Evolutionary conservation across 495 filamentous ascomycete genomes (phyloP), one percentile per base, ranked within the genome.

Genomic region (Aspergillus mulundensis): DNA sequence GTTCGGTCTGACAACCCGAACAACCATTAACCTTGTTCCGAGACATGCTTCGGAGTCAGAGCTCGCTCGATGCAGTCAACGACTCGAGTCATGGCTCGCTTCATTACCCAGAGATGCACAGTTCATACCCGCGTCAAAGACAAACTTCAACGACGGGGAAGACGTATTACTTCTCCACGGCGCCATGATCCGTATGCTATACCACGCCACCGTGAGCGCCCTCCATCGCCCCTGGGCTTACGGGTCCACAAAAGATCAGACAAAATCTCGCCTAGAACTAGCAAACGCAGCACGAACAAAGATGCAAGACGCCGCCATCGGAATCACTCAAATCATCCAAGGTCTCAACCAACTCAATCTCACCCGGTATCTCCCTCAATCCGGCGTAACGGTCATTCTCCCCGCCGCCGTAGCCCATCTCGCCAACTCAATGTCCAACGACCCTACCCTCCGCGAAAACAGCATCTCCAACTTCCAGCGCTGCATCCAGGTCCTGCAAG

Each of bases 371-470:
- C 79, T 96, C 0, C 89, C 90, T 11, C 91, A 91, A 20, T 88
- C 88, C 5, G 89, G 89, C 21, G 88, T 95, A 19, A 96, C 90
- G 0, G 88, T 93, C 14, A 84, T 95, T 16, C 78, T 93, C 14
- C 90, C 90, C 0, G 90, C 90, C 8, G 88, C 91, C 64, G 91
- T 95, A 43, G 89, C 91, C 43, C 90, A 96, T 64, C 75, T 96
- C 23, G 80, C 92, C 3, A 89, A 94, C 62, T 88, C 91, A 67
- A 91, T 88, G 69, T 86, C 84, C 11, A 82, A 81, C 23, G 81
- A 88, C 46, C 82, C 82, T 11, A 78, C 81, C 28, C 82, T 86
- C 7, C 79, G 87, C 15, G 77, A 84, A 23, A 68, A 79, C 42
- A 87, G 86, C 56, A 77, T 87, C 54, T 75, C 81, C 52, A 88